Conservation (phyloP, 1,284 basidiomycete species). For the Pseudozyma sp. region DNA sequence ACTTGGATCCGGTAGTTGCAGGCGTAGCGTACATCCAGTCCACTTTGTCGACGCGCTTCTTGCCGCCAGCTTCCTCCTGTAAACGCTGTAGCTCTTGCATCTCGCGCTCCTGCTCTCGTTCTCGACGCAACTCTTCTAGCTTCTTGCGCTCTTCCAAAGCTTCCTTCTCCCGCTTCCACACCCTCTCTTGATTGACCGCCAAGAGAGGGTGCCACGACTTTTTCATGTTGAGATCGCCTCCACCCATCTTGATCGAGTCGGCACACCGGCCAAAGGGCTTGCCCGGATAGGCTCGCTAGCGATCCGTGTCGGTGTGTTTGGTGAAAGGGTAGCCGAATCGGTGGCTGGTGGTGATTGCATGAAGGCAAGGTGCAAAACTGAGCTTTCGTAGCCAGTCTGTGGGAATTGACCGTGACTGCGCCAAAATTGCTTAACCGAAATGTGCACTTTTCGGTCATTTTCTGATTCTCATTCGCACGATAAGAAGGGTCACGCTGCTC, state of each 20-base stretch:
- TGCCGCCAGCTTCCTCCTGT: slow-evolving; percentile 83
- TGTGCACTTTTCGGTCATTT: background rate
- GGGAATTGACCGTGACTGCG: background rate
- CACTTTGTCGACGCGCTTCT: slow-evolving; percentile 89
- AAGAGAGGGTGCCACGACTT: slow-evolving; percentile 93
- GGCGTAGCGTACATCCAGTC: slow-evolving; percentile 99
- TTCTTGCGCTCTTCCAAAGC: slow-evolving; percentile 98
- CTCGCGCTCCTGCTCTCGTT: slow-evolving; percentile 96
- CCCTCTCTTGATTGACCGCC: slow-evolving; percentile 97
- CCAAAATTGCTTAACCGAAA: slow-evolving; percentile 11
- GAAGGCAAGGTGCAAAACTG: background rate
- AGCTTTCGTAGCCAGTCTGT: background rate
- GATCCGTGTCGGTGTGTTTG: background rate
- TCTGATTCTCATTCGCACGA: slow-evolving; percentile 25
- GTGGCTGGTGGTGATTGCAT: slow-evolving; percentile 6
- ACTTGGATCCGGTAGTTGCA: slow-evolving; percentile 80
- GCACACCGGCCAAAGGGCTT: slow-evolving; percentile 6
- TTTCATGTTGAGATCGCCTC: slow-evolving; percentile 87
- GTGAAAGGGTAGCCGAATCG: background rate
- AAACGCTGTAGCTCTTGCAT: slow-evolving; percentile 93
- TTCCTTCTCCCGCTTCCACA: slow-evolving; percentile 98
- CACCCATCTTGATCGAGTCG: slow-evolving; percentile 80
- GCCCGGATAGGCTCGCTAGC: slow-evolving; percentile 1
- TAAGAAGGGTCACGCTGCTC: slow-evolving; percentile 10
- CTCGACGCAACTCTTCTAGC: slow-evolving; percentile 92